phyloP scores from a whole-genome alignment of 2,329 filamentous ascomycete species.

The Cladosporium cucumerinum region DNA sequence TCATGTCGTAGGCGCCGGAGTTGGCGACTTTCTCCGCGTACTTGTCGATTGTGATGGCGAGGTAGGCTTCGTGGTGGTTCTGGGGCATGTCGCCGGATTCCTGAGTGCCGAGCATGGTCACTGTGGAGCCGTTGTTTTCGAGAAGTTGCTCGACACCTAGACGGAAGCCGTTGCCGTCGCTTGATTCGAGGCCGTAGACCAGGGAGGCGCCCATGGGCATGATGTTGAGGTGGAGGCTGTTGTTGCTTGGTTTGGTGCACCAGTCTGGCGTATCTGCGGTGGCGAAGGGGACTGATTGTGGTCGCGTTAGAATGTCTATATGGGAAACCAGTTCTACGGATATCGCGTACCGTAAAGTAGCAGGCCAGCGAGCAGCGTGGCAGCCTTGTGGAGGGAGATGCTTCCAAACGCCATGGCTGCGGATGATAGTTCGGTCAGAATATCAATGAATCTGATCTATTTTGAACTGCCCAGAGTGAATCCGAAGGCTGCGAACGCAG shows the following conservation, averaged over 20 bases:
- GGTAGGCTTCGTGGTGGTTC: slow-evolving; percentile 11
- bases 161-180: slow-evolving; percentile 11
- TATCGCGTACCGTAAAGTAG: neutral
- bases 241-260: neutral
- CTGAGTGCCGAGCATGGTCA: slow-evolving; percentile 4
- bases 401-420: neutral
- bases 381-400: neutral
- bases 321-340: neutral
- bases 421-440: neutral
- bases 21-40: neutral
- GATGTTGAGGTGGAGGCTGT: neutral
- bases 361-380: neutral
- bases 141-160: neutral
- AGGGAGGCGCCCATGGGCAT: slow-evolving; percentile 12
- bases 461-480: neutral
- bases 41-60: neutral
- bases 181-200: slow-evolving; percentile 6
- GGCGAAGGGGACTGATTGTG: neutral
- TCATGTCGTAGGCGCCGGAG: neutral
- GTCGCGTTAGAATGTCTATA: neutral
- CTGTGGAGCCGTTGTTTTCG: neutral
- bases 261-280: neutral
- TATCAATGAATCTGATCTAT: neutral
- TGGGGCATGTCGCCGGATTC: slow-evolving; percentile 1
- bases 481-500: neutral